phyloP scores from a whole-genome alignment of 495 filamentous ascomycete species.

The Podospora sp. region DNA sequence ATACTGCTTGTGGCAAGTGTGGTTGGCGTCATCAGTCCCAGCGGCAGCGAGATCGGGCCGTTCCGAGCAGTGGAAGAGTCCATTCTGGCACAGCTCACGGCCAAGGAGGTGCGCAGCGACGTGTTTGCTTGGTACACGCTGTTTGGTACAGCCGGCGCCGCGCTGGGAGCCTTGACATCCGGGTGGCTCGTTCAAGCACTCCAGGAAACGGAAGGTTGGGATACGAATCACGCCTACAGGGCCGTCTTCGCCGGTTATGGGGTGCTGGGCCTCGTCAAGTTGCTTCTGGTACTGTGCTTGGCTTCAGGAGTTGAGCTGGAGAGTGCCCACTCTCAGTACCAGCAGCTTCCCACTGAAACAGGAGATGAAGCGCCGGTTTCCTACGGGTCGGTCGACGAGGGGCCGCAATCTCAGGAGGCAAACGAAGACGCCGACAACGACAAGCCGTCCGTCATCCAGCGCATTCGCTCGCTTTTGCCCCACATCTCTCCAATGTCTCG shows the following conservation, averaged over 20 bases:
- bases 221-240: conserved; percentile 63
- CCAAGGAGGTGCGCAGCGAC: conserved; percentile 62
- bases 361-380: conserved; percentile 55
- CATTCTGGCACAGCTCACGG: conserved; percentile 72
- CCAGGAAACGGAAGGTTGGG: conserved; percentile 52
- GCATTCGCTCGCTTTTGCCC: conserved; percentile 36
- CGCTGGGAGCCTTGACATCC: conserved; percentile 64
- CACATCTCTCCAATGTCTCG: conserved; percentile 57
- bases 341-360: neutral
- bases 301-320: conserved; percentile 63
- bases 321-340: conserved; percentile 23
- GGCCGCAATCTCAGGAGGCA: conserved; percentile 3
- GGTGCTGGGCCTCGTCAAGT: conserved; percentile 66
- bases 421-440: neutral
- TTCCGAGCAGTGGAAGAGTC: conserved; percentile 83
- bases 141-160: conserved; percentile 67
- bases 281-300: conserved; percentile 60
- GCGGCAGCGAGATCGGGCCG: conserved; percentile 78
- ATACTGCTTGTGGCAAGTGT: conserved; percentile 71
- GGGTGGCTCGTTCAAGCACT: conserved; percentile 66
- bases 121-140: conserved; percentile 84
- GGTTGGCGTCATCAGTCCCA: conserved; percentile 80
- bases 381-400: conserved; percentile 26
- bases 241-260: conserved; percentile 72
- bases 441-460: conserved; percentile 4